Evolutionary conservation across 441 rosid genomes (phyloP), one percentile per base, ranked within the genome.

Genomic region (Melastoma candidum): DNA sequence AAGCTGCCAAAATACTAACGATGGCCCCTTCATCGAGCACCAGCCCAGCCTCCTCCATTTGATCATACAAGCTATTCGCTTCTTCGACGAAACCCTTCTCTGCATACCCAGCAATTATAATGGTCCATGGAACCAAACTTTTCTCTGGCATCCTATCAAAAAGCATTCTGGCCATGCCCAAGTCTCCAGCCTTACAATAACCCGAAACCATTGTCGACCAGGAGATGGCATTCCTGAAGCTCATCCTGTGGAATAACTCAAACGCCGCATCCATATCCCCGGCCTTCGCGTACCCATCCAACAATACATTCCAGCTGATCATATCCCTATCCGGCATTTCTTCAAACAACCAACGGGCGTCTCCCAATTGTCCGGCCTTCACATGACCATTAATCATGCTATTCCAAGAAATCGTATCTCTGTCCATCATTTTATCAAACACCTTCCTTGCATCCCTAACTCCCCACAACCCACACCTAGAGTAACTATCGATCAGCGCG

Each of bases 131-230:
- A 65, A 90, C 85, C 53, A 74, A 54, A 51, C 68, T 87, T 74
- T 74, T 90, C 36, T 60, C 65, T 1, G 89, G 97, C 95, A 90
- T 84, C 68, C 55, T 69, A 59, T 90, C 92, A 65, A 90, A 90
- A 68, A 84, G 58, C 61, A 78, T 51, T 63, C 77, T 76, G 11
- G 97, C 96, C 80, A 79, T 84, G 46, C 81, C 87, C 83, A 84
- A 74, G 63, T 90, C 92, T 4, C 92, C 89, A 9, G 80, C 78
- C 69, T 74, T 81, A 46, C 85, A 56, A 58, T 79, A 83, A 55
- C 95, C 96, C 57, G 65, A 75, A 62, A 90, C 68, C 83, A 87
- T 78, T 0, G 92, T 82, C 5, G 92, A 82, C 97, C 97, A 90
- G 4, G 97, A 90, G 10, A 90, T 86, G 17, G 79, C 77, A 46